Conservation (phyloP, 805 yeast species). For the Saturnispora hagleri region DNA sequence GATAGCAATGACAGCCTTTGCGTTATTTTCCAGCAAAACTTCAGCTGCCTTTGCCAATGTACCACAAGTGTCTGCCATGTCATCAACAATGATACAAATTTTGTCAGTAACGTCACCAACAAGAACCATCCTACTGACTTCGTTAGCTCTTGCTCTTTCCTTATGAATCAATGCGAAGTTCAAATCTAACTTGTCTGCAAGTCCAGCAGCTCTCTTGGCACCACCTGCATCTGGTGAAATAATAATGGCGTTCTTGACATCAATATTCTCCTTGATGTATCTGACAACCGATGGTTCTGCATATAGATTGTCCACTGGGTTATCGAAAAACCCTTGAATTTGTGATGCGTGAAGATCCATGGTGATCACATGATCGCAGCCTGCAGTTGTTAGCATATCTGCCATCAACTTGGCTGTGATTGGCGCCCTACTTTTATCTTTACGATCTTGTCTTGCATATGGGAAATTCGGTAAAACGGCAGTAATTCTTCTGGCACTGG, state of each 20-base stretch:
- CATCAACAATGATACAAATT: conserved; percentile 72
- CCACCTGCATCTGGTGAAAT: conserved; percentile 90
- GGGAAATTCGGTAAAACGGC: conserved; percentile 80
- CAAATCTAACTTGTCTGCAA: conserved; percentile 71
- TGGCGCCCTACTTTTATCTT: conserved; percentile 79
- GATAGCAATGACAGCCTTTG: conserved; percentile 67
- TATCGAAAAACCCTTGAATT: conserved; percentile 77
- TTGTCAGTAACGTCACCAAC: conserved; percentile 78
- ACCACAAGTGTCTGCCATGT: conserved; percentile 89
- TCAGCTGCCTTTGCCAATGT: conserved; percentile 79
- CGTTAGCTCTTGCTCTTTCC: conserved; percentile 77
- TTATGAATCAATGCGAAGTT: conserved; percentile 80
- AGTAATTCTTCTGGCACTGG: conserved; percentile 74
- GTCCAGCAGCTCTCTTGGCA: conserved; percentile 79
- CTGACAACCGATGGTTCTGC: conserved; percentile 78
- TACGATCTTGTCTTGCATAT: conserved; percentile 83
- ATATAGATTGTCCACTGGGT: conserved; percentile 76
- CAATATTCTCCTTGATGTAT: conserved; percentile 56
- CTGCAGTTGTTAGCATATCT: conserved; percentile 72
- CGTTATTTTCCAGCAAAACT: conserved; percentile 56
- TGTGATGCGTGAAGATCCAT: conserved; percentile 88
- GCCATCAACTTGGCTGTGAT: conserved; percentile 82
- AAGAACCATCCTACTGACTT: conserved; percentile 73
- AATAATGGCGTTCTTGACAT: conserved; percentile 55
- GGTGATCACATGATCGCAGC: conserved; percentile 79